phyloP scores from a whole-genome alignment of 2,329 filamentous ascomycete species.

The Intubia oerlemansii region DNA sequence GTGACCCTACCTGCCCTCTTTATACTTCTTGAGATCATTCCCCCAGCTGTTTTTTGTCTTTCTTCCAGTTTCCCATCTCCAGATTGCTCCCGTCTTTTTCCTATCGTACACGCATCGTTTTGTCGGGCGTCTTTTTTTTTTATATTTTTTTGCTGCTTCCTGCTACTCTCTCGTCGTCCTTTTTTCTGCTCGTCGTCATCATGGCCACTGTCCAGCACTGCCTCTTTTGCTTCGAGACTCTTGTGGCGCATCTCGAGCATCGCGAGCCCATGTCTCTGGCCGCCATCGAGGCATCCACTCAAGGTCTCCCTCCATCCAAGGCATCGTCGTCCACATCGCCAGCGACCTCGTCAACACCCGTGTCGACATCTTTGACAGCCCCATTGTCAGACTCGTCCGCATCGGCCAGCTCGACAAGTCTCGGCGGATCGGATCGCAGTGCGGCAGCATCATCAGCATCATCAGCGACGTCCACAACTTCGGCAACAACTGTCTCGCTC shows the following conservation, averaged over 20 bases:
- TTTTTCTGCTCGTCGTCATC: not conserved
- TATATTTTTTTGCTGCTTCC: no score
- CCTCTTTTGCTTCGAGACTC: constrained; percentile 78
- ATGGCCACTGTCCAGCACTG: constrained; percentile 84
- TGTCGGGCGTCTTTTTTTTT: no score
- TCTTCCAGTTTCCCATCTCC: no score
- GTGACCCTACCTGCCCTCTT: no score
- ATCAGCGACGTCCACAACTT: constrained; percentile 10
- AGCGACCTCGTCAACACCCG: constrained; percentile 10
- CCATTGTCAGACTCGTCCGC: not conserved
- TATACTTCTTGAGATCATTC: no score
- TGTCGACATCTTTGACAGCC: not conserved
- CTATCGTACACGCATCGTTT: no score
- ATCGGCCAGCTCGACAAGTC: constrained; percentile 4
- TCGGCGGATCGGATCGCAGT: constrained; percentile 18
- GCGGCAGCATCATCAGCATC: constrained; percentile 16
- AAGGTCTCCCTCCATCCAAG: constrained; percentile 20
- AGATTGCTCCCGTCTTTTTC: no score
- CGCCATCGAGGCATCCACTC: constrained; percentile 42
- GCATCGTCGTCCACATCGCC: constrained; percentile 13
- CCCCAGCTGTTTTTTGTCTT: no score
- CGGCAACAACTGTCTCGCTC: no score
- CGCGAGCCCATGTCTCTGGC: constrained; percentile 45
- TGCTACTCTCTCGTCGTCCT: no score
- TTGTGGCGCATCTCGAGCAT: constrained; percentile 53